Percentiles rank a stretch among this genome's conserved stretches.
Conservation (phyloP, 768 basidiomycete genomes). For the Sporobolomyces phaffii region DNA sequence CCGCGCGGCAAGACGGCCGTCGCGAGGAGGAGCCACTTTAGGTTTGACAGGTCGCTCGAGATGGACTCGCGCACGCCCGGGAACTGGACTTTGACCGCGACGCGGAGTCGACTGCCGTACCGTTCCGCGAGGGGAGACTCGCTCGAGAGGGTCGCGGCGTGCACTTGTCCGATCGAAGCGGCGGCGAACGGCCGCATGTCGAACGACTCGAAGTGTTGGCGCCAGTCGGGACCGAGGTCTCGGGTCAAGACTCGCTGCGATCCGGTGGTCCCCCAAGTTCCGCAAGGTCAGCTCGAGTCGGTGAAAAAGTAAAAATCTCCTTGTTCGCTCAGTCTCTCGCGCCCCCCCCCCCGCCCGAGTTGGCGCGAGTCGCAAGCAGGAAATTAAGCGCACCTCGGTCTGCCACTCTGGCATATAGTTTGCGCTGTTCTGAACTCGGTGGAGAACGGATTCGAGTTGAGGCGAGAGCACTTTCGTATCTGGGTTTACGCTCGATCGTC, state of each 20-base stretch:
- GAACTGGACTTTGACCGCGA: constrained; percentile 81
- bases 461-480: constrained; percentile 83
- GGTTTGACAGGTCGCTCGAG: constrained; percentile 75
- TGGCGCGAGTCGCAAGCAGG: neutral
- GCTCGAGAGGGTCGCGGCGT: constrained; percentile 61
- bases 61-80: constrained; percentile 85
- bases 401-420: constrained; percentile 99
- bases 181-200: constrained; percentile 84
- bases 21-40: constrained; percentile 72
- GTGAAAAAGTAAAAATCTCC: neutral
- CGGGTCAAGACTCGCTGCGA: constrained; percentile 59
- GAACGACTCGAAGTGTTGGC: constrained; percentile 63
- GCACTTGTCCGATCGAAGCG: constrained; percentile 96
- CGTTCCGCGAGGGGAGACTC: constrained; percentile 49
- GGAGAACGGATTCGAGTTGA: constrained; percentile 79
- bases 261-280: no score
- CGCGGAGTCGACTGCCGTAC: neutral
- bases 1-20: constrained; percentile 78
- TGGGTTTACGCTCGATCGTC: constrained; percentile 45
- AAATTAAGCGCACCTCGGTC: constrained; percentile 66
- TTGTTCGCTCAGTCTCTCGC: no score
- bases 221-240: constrained; percentile 74
- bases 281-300: no score
- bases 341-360: no score
- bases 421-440: constrained; percentile 85